Base-by-base conservation (phyloP, 2,329 filamentous ascomycete species). In the Trichoderma semiorbis region DNA sequence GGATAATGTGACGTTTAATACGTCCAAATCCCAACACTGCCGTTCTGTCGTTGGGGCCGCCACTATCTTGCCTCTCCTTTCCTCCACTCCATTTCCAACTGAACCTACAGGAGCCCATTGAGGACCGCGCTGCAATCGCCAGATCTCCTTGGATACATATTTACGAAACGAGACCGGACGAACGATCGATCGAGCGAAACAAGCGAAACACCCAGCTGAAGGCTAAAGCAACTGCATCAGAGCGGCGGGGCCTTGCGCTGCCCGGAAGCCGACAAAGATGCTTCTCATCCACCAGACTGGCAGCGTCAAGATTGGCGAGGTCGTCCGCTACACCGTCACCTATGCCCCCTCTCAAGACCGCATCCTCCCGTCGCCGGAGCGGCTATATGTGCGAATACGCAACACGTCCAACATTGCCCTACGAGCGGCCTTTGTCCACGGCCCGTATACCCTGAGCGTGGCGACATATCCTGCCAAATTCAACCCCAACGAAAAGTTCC, bases 381-480 rank as follows among this genome's bases (percentile, higher is more conserved):
- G 90, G 76, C 89, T 99, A 47, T 89, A 93, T 81, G 89, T 99
- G 60, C 94, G 93, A 76, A 91, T 99, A 80, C 95, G 93, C 80
- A 99, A 99, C 81, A 95, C 93, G 11, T 96, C 93, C 50, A 92
- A 93, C 71, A 93, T 97, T 74, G 93, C 96, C 18, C 86, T 98
- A 50, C 93, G 96, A 78, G 96, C 96, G 69, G 96, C 96, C 71
- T 99, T 98, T 80, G 91, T 99, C 69, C 96, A 98, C 82, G 96
- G 96, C 0, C 96, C 96, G 1, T 99, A 99, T 80, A 97, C 91
- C 0, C 87, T 98, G 47, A 94, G 94, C 77, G 92, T 95, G 63
- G 91, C 95, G 66, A 93, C 94, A 28, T 97, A 97, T 77, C 94
- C 95, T 0, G 87, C 92, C 18, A 89, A 87, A 61, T 98, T 96